Conservation (phyloP, 805 yeast genomes). For the Metschnikowia colocasiae region DNA sequence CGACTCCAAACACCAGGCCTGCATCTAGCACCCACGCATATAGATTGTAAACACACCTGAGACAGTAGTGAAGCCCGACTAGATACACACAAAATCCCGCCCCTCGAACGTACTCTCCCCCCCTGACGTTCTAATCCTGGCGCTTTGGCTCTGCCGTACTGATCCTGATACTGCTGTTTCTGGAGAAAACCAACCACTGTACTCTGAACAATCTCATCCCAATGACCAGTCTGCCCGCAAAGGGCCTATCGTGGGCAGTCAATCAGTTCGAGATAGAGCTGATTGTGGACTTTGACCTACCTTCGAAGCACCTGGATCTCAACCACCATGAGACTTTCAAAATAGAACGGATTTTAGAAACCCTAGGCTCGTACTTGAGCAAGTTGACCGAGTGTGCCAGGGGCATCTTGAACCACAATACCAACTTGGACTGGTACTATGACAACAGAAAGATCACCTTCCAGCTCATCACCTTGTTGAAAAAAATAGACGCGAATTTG, state of each 20-base stretch:
- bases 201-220: not conserved
- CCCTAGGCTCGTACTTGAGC: constrained; percentile 1
- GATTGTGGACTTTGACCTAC: constrained; percentile 4
- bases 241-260: constrained; percentile 6
- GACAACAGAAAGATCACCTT: constrained; percentile 2
- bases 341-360: constrained; percentile 10
- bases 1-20: not conserved
- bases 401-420: not conserved
- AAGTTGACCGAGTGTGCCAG: constrained; percentile 1
- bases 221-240: constrained; percentile 1
- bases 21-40: constrained; percentile 1
- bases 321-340: constrained; percentile 22
- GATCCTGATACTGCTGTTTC: too few species aligned
- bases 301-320: not conserved
- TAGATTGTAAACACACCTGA: constrained; percentile 6
- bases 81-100: not conserved
- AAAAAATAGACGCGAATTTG: constrained; percentile 3
- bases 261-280: constrained; percentile 3
- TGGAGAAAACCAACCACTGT: not conserved
- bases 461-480: constrained; percentile 2
- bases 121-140: too few species aligned
- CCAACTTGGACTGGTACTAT: constrained; percentile 3
- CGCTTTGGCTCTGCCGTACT: too few species aligned
- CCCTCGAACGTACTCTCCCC: not conserved
- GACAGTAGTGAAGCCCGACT: not conserved